phyloP scores from a whole-genome alignment of 2,329 filamentous ascomycete species.

The Curvularia sp. region DNA sequence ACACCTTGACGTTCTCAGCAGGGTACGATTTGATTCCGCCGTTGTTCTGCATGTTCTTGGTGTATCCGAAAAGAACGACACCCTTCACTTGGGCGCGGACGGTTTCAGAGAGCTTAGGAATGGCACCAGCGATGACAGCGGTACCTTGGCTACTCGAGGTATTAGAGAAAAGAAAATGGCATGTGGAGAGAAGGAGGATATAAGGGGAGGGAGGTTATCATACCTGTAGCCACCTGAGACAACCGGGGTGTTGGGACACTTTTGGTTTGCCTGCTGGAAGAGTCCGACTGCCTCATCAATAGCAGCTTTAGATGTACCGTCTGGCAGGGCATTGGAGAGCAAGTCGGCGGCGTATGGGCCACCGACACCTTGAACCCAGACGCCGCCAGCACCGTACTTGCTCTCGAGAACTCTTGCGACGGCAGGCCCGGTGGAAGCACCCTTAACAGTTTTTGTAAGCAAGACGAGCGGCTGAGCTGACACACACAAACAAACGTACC shows the following conservation, averaged over 20 bases:
- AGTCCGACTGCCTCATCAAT: constrained; percentile 48
- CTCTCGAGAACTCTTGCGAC: constrained; percentile 32
- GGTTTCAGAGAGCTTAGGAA: constrained; percentile 35
- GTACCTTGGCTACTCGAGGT: constrained; percentile 46
- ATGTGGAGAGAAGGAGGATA: too few species aligned
- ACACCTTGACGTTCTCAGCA: constrained; percentile 42
- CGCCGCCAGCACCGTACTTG: constrained; percentile 31
- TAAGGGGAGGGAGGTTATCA: neutral
- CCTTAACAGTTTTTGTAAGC: constrained; percentile 23
- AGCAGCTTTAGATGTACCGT: constrained; percentile 43
- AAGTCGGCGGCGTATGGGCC: constrained; percentile 48
- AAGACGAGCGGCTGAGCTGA: too few species aligned
- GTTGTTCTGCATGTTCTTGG: constrained; percentile 49
- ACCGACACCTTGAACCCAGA: constrained; percentile 48
- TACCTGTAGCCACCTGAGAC: constrained; percentile 54
- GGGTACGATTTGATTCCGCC: constrained; percentile 49
- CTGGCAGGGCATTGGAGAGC: constrained; percentile 42
- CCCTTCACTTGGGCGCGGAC: constrained; percentile 47
- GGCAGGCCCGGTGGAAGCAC: constrained; percentile 25
- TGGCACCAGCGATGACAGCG: constrained; percentile 49
- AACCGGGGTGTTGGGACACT: constrained; percentile 50
- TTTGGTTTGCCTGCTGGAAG: constrained; percentile 47
- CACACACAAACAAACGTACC: constrained; percentile 20
- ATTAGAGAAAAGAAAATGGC: constrained; percentile 11
- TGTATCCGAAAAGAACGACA: constrained; percentile 53